Conservation (phyloP, 2,329 filamentous ascomycete species). For the Sporothrix brunneoviolacea region DNA sequence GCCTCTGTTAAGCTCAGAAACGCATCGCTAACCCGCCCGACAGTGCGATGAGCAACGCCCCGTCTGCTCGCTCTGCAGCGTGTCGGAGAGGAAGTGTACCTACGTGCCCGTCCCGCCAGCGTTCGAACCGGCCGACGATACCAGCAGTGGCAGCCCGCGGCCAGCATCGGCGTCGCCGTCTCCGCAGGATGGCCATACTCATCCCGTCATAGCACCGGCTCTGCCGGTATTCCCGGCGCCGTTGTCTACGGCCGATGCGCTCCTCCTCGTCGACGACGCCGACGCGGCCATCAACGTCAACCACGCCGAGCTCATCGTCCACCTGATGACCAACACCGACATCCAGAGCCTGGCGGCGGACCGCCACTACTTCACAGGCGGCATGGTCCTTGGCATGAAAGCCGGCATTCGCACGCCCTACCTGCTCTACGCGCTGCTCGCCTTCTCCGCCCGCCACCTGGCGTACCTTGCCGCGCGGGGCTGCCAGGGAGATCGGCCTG, state of each 20-base stretch:
- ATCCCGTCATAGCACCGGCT: background rate
- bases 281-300: conserved; percentile 23
- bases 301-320: conserved; percentile 31
- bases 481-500: no score
- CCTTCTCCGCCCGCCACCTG: conserved; percentile 30
- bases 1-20: no score
- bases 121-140: no score
- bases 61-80: conserved; percentile 23
- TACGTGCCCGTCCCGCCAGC: conserved; percentile 16
- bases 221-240: background rate
- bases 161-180: no score
- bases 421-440: conserved; percentile 31
- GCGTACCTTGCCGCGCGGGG: conserved; percentile 16
- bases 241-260: background rate
- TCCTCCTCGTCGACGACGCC: conserved; percentile 11
- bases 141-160: no score
- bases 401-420: conserved; percentile 25
- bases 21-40: no score
- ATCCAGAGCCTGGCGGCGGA: conserved; percentile 23
- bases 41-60: conserved; percentile 27
- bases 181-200: no score
- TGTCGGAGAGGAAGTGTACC: conserved; percentile 23
- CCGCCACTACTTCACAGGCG: conserved; percentile 15
- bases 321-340: conserved; percentile 21
- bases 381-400: conserved; percentile 20